These are phyloP conservation scores for Aureobasidium lini DNA, from an alignment of 2,329 filamentous ascomycete species.

Conservation along the genomic window DNA sequence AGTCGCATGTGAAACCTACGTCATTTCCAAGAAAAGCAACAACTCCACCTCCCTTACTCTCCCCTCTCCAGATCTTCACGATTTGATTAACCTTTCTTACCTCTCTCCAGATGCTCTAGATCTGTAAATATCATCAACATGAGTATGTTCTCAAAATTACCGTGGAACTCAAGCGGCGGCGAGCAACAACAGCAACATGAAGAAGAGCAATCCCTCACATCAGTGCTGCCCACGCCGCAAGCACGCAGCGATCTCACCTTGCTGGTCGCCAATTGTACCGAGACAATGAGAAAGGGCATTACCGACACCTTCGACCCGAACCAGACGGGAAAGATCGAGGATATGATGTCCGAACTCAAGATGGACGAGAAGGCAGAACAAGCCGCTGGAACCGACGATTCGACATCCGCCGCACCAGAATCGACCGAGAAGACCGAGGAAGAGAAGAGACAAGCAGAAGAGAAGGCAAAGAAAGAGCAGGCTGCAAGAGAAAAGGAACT, in stretches of 20 bases:
- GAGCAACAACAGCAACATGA: slow-evolving; percentile 15
- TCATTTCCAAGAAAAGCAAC: background rate
- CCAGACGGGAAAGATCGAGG: slow-evolving; percentile 25
- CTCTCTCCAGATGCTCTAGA: background rate
- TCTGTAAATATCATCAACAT: background rate
- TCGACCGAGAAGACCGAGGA: slow-evolving; percentile 21
- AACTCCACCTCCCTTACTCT: background rate
- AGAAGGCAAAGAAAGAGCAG: slow-evolving; percentile 27
- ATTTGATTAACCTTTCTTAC: background rate
- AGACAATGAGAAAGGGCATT: slow-evolving; percentile 38
- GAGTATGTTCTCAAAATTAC: slow-evolving; percentile 15
- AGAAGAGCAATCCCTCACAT: slow-evolving; percentile 35
- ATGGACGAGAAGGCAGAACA: slow-evolving; percentile 11
- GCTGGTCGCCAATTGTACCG: slow-evolving; percentile 39
- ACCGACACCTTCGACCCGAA: slow-evolving; percentile 35
- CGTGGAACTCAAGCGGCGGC: slow-evolving; percentile 10
- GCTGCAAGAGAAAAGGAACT: slow-evolving; percentile 42
- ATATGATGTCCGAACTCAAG: slow-evolving; percentile 24
- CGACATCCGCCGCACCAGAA: background rate
- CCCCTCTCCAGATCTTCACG: background rate
- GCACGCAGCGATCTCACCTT: slow-evolving; percentile 39
- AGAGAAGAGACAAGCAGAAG: slow-evolving; percentile 23
- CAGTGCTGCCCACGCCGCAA: slow-evolving; percentile 36
- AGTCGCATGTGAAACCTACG: slow-evolving; percentile 5
- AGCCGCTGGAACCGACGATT: background rate